Base-by-base conservation (phyloP, 192 early-diverging fungal species). In the Coemansia sp. region DNA sequence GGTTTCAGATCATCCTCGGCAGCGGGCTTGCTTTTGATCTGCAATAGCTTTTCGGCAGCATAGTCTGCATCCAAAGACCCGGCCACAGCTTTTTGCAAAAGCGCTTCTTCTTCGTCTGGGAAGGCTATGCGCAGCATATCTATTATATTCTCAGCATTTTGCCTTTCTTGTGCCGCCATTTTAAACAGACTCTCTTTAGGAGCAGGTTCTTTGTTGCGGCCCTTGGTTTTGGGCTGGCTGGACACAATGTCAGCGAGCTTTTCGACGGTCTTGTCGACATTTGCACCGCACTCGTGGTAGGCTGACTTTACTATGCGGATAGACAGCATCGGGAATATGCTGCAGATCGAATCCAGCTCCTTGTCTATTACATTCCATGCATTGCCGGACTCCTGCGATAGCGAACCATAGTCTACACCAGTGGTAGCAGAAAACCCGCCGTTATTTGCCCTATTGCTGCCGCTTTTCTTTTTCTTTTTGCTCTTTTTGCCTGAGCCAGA, bases 281-380 rank as follows among this genome's bases (percentile, higher is more conserved):
- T 34, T 10, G 79, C 79, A 2, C 70, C 67, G 42, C 70, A 72
- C 12, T 52, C 53, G 40, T 81, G 79, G 61, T 75, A 81, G 5
- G 67, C 59, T 3, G 79, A 69, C 30, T 26, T 40, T 37, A 81
- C 79, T 2, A 66, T 58, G 57, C 61, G 34, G 10, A 64, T 34
- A 10, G 73, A 40, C 1, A 81, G 61, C 63, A 59, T 70, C 0
- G 79, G 79, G 29, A 81, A 81, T 20, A 72, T 51, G 7, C 55
- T 42, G 58, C 70, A 75, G 26, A 81, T 21, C 5, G 59, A 45
- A 5, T 69, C 64, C 4, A 81, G 64, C 60, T 81, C 79, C 6
- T 30, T 18, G 40, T 46, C 60, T 1, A 75, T 81, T n/a, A 59
- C 62, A n/a, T 15, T 48, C 79, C 79, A 81, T 18, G 74, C 79